A percentile compares a stretch with the other conserved stretches of the same genome.
phyloP scores from a whole-genome alignment of 805 yeast species.

The Metschnikowia noctiluminum region DNA sequence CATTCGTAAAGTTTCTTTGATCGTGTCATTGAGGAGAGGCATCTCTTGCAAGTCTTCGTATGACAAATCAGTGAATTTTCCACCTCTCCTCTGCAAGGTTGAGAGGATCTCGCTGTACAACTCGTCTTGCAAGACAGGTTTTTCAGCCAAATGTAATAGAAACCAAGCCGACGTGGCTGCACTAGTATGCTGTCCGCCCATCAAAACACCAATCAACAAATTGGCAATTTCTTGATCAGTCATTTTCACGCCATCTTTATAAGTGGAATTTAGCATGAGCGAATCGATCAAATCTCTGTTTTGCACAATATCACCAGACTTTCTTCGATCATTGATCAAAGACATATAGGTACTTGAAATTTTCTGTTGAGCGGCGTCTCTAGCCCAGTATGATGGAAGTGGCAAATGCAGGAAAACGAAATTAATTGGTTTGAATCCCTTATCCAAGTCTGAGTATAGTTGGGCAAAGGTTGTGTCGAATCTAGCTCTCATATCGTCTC shows the following conservation, averaged over 20 bases:
- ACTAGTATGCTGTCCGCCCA: conserved; percentile 99
- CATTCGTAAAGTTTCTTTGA: conserved; percentile 91
- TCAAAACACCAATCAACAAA: conserved; percentile 87
- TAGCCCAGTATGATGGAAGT: conserved; percentile 72
- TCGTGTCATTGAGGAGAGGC: conserved; percentile 76
- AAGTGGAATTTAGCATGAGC: conserved; percentile 74
- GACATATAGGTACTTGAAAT: conserved; percentile 80
- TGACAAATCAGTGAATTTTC: conserved; percentile 52
- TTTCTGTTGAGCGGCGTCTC: conserved; percentile 84
- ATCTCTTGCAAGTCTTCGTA: conserved; percentile 81
- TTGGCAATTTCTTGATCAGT: conserved; percentile 94
- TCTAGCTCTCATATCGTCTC: conserved; percentile 84
- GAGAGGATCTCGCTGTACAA: conserved; percentile 68
- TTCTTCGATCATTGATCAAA: conserved; percentile 71
- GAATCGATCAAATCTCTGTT: conserved; percentile 89
- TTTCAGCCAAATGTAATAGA: conserved; percentile 83
- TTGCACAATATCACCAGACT: conserved; percentile 64
- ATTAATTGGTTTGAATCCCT: conserved; percentile 94
- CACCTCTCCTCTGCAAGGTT: conserved; percentile 47
- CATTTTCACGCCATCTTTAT: conserved; percentile 93
- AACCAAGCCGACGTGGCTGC: conserved; percentile 97
- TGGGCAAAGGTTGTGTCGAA: conserved; percentile 81
- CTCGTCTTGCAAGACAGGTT: conserved; percentile 81
- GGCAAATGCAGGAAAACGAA: conserved; percentile 95
- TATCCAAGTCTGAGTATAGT: conserved; percentile 86